Base-by-base conservation (phyloP, 1,284 basidiomycete genomes). In the Ceratobasidium sp. region DNA sequence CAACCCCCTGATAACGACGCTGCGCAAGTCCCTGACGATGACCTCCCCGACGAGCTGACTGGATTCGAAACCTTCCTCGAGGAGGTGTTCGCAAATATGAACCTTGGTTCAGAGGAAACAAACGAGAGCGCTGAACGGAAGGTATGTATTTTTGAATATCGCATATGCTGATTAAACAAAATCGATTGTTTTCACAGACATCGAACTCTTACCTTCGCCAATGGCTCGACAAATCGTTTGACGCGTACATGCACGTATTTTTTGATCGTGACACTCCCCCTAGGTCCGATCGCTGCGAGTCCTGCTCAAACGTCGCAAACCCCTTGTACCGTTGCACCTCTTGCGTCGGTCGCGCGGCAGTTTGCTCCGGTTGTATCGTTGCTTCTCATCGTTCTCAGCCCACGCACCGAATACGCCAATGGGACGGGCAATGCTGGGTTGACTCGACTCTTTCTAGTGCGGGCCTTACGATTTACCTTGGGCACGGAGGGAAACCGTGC, bases 401-500 rank as follows among this genome's bases (percentile, higher is more conserved):
- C 23, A 63, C 60, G 9, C 60, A 63, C 26, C 39, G 33, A 63
- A 63, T 63, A 10, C 39, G 18, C 18, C 7, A 18, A 33, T 63
- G 60, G 60, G 39, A 63, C 26, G 60, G 60, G 9, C 9, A 13
- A 10, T 46, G 53, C 39, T 70, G 68, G 68, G 28, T n/a, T 10
- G 49, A 55, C 9, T 15, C 46, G 18, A n/a, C 51, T 18, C 51
- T 53, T 12, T 20, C 49, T 15, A 40, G 46, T 18, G 12, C 33
- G 26, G 68, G 68, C 3, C 40, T 70, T 18, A 40, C 46, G 7
- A 46, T 55, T 9, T 23, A 70, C n/a, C 68, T 70, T n/a, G 49
- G 68, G 15, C 68, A 70, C 39, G 68, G 51, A 28, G 68, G 51
- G 26, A 51, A 70, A 28, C 49, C 68, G 10, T 68, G 66, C 56